Evolutionary conservation across 495 filamentous ascomycete species (phyloP), one percentile per base, ranked within the genome.

Genomic region (Trichocladium uniseriatum): DNA sequence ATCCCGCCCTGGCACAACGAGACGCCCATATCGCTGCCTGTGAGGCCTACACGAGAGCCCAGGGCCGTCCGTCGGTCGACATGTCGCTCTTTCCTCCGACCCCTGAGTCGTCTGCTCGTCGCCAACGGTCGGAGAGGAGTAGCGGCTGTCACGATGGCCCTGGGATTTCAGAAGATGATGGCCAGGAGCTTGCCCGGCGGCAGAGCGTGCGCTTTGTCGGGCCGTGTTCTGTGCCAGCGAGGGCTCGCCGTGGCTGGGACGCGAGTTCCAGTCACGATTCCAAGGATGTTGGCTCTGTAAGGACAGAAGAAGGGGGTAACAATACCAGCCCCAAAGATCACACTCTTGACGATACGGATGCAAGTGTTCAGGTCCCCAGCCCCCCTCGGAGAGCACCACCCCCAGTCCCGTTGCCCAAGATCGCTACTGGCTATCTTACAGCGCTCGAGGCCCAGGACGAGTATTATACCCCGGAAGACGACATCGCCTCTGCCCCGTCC

Each of bases 1-100:
- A 79, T 38, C 71, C 80, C 7, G 70, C 75, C 16, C 55, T 72
- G n/a, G 77, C 78, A 10, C 73, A 77, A 40, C 66, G 71, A 28
- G 77, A 86, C 59, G 85, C 86, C 24, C 74, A 81, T 9, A 74
- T 76, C 34, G 86, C 86, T 41, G 85, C 86, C n/a, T 71, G 70
- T 20, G 65, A 74, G 52, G 85, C 86, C 35, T 88, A 80, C 67
- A 61, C 68, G 13, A 73, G 77, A 50, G 80, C 80, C 29, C 74
- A 65, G 36, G 73, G 71, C 50, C 67, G 74, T 9, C 59, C 54
- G n/a, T 72, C 60, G 40, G 56, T 68, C 43, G 72, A 75, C 34
- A 58, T 72, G 51, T 51, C 56, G 5, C 56, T 60, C 0, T 64
- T 60, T 14, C 63, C 58, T 16, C 46, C 53, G 57, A 70, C 51